Evolutionary conservation across 2,329 filamentous ascomycete species (phyloP).

Genomic region (Colletotrichum musae): DNA sequence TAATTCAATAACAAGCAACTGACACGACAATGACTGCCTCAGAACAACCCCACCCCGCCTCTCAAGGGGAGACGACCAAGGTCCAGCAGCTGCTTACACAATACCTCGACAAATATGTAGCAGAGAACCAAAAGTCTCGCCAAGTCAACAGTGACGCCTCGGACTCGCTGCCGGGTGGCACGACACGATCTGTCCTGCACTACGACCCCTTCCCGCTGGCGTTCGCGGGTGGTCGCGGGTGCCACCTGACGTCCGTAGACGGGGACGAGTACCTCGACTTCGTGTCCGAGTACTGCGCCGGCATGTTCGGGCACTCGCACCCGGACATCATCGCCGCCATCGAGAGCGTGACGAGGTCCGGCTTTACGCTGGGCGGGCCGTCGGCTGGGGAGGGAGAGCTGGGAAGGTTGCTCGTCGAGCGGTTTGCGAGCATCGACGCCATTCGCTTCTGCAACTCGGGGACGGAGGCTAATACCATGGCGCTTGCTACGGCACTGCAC

Average conservation of each 20-base stretch:
- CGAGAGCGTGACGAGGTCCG: conserved; percentile 58
- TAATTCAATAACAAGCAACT: not conserved
- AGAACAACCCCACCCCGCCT: not conserved
- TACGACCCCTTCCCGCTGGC: conserved; percentile 60
- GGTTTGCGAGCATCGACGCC: conserved; percentile 67
- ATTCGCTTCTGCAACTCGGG: conserved; percentile 76
- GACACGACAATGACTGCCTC: not conserved
- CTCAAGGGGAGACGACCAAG: not conserved
- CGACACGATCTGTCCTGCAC: conserved; percentile 61
- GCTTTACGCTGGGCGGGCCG: conserved; percentile 69
- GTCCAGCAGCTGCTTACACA: conserved; percentile 8
- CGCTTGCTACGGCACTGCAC: conserved; percentile 66
- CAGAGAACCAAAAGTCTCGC: conserved; percentile 55
- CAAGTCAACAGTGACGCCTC: conserved; percentile 55
- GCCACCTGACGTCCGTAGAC: conserved; percentile 58
- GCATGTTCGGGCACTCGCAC: conserved; percentile 76
- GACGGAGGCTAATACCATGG: conserved; percentile 75
- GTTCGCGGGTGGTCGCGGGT: conserved; percentile 54
- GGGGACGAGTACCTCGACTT: conserved; percentile 70
- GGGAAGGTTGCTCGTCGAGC: conserved; percentile 64
- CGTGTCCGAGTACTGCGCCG: conserved; percentile 75
- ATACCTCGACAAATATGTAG: conserved; percentile 17
- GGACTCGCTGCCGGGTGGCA: conserved; percentile 59
- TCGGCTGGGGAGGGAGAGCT: conserved; percentile 66
- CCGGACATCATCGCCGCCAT: conserved; percentile 67